Conservation (phyloP, 768 basidiomycete genomes). For the Neoboletus magnificus region DNA sequence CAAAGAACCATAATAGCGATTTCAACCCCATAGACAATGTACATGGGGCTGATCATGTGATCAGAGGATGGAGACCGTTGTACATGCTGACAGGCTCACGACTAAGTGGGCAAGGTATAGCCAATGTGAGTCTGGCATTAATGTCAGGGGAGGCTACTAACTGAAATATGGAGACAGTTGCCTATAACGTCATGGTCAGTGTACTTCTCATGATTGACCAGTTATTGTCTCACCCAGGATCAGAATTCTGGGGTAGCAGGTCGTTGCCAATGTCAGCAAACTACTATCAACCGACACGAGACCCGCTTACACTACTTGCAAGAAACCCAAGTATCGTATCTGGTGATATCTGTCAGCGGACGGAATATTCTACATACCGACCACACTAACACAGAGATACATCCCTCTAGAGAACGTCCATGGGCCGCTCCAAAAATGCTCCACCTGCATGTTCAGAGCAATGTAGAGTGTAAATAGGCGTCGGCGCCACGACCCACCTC, state of each 20-base stretch:
- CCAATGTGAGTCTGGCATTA: not conserved
- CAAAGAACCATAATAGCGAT: conserved; percentile 5
- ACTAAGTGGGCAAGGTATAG: not conserved
- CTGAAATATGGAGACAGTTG: not conserved
- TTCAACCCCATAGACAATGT: not conserved
- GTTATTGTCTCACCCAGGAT: conserved; percentile 4
- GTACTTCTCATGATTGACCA: not conserved
- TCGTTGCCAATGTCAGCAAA: not conserved
- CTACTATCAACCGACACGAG: not conserved
- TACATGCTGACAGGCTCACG: conserved; percentile 1
- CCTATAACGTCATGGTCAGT: not conserved
- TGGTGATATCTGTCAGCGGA: not conserved
- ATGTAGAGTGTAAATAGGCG: not conserved
- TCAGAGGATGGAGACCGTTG: not conserved
- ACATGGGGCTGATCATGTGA: not conserved
- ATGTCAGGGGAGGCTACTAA: not conserved
- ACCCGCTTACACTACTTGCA: conserved; percentile 4
- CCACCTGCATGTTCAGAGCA: not conserved
- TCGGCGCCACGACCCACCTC: conserved; percentile 2
- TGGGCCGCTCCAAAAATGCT: conserved; percentile 11
- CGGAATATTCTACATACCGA: not conserved
- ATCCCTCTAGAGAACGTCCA: conserved; percentile 7
- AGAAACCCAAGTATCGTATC: conserved; percentile 11
- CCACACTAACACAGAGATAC: conserved; percentile 8
- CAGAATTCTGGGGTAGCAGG: not conserved